A percentile compares a stretch with the other conserved stretches of the same genome.
Evolutionary conservation across 495 filamentous ascomycete species (phyloP).

Genomic region (Collariella sp.): DNA sequence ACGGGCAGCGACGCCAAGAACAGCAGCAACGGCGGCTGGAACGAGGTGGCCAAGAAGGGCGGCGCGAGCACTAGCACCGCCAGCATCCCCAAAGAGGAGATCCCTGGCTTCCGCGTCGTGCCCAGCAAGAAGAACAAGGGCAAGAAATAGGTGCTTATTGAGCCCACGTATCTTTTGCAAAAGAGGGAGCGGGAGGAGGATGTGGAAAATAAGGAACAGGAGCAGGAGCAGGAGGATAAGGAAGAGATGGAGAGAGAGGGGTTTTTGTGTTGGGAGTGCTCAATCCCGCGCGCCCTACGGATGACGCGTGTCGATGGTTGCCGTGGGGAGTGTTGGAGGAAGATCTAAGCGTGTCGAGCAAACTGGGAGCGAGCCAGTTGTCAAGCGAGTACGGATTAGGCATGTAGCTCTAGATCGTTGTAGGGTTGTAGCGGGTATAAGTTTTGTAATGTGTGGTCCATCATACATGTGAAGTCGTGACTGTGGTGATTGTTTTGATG

Average conservation of each 20-base stretch:
- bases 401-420: neutral
- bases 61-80: constrained; percentile 27
- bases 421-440: neutral
- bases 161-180: neutral
- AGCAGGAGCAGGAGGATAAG: too few species aligned
- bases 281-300: too few species aligned
- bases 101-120: constrained; percentile 75
- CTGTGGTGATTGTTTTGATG: neutral
- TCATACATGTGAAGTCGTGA: neutral
- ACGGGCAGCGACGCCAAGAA: constrained; percentile 38
- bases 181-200: too few species aligned
- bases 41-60: constrained; percentile 91
- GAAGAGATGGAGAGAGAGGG: too few species aligned
- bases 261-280: neutral
- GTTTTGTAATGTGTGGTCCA: neutral
- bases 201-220: too few species aligned
- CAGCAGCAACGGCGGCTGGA: constrained; percentile 69
- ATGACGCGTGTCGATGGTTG: too few species aligned
- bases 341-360: too few species aligned
- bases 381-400: neutral
- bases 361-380: too few species aligned
- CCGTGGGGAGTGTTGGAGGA: too few species aligned
- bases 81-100: constrained; percentile 35
- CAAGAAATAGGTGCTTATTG: constrained; percentile 31
- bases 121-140: constrained; percentile 81